Evolutionary conservation across 805 yeast species (phyloP).

Genomic region (Candida sakaeoensis): DNA sequence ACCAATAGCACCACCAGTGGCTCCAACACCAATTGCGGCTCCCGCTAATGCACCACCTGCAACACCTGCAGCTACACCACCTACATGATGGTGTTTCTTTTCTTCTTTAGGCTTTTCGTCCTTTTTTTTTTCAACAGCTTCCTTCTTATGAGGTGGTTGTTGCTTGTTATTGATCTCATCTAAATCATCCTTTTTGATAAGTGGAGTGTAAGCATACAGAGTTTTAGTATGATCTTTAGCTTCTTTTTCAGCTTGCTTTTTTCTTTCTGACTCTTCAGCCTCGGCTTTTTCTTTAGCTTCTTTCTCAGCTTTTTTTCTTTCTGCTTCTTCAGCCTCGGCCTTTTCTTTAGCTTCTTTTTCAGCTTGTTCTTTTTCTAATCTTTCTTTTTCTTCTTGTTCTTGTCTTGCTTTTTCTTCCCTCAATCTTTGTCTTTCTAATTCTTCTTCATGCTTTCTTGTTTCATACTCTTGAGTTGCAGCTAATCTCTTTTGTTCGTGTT

Average conservation of each 20-base stretch:
- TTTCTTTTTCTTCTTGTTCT: slow-evolving; percentile 18
- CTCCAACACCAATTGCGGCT: slow-evolving; percentile 8
- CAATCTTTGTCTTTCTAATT: slow-evolving; percentile 36
- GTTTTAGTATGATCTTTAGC: slow-evolving; percentile 16
- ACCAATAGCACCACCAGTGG: slow-evolving; percentile 7
- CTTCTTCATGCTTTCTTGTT: slow-evolving; percentile 22
- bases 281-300: slow-evolving; percentile 14
- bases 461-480: slow-evolving; percentile 43
- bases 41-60: slow-evolving; percentile 9
- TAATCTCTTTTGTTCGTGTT: slow-evolving; percentile 32
- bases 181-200: slow-evolving; percentile 1
- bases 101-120: slow-evolving; percentile 19
- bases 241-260: slow-evolving; percentile 16
- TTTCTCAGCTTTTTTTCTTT: slow-evolving; percentile 14
- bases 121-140: background rate
- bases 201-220: slow-evolving; percentile 2
- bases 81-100: slow-evolving; percentile 3
- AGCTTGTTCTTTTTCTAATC: slow-evolving; percentile 17
- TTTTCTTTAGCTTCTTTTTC: slow-evolving; percentile 10
- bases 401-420: slow-evolving; percentile 31
- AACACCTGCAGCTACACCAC: slow-evolving; percentile 6
- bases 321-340: slow-evolving; percentile 14
- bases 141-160: slow-evolving; percentile 8
- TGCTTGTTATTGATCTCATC: slow-evolving; percentile 8
- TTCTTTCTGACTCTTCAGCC: slow-evolving; percentile 13